A percentile compares a stretch with the other conserved stretches of the same genome.
Conservation (phyloP, 176 grass and related monocot genomes). For the Alloteropsis semialata region DNA sequence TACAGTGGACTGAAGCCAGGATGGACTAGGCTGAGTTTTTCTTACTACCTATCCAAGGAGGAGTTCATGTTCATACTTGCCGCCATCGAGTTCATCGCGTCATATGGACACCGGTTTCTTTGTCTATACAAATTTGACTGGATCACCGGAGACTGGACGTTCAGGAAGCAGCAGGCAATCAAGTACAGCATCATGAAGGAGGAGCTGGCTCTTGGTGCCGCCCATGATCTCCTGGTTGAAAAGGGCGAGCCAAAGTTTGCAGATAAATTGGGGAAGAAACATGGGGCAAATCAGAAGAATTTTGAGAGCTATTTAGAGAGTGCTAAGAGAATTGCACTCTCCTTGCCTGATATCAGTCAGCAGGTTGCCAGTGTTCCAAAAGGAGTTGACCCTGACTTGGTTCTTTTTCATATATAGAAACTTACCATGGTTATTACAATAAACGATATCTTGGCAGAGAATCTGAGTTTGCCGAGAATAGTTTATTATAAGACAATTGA, state of each 20-base stretch:
- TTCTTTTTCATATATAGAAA: slow-evolving; percentile 56
- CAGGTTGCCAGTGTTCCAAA: slow-evolving; percentile 30
- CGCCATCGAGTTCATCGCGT: slow-evolving; percentile 55
- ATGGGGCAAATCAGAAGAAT: neutral
- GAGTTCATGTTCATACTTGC: slow-evolving; percentile 69
- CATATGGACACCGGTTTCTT: slow-evolving; percentile 60
- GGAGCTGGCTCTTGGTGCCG: slow-evolving; percentile 5
- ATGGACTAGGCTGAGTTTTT: slow-evolving; percentile 78
- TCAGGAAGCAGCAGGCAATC: slow-evolving; percentile 36
- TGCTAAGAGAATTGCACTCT: slow-evolving; percentile 46
- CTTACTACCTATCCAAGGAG: slow-evolving; percentile 65
- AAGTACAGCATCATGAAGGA: slow-evolving; percentile 50
- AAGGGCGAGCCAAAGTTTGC: neutral
- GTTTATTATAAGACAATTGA: neutral
- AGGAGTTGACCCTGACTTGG: slow-evolving; percentile 43
- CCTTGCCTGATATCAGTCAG: slow-evolving; percentile 32
- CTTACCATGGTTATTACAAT: neutral
- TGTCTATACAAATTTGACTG: slow-evolving; percentile 66
- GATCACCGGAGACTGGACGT: slow-evolving; percentile 65
- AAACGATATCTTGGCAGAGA: neutral
- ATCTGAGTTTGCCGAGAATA: neutral
- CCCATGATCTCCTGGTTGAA: neutral
- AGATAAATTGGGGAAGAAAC: neutral
- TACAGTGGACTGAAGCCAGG: slow-evolving; percentile 78
- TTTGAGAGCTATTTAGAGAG: slow-evolving; percentile 53